These are phyloP conservation scores for Apocynum venetum DNA, from an alignment of 257 asterid genomes.

Conservation along the genomic window DNA sequence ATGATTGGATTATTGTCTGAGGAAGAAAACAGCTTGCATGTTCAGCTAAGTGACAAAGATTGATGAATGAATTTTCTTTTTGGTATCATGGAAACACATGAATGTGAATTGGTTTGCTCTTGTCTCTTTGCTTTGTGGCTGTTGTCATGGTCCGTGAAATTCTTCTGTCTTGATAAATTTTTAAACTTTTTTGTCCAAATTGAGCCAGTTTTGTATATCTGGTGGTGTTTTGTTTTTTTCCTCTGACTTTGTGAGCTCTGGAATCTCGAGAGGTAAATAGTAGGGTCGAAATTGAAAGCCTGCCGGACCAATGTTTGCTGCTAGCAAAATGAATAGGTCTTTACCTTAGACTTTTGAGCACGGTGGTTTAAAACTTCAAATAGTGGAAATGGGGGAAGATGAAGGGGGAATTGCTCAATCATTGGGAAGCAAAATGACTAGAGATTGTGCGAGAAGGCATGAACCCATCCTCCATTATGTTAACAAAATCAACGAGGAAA, in stretches of 20 bases:
- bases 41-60: conserved; percentile 49
- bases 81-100: conserved; percentile 41
- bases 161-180: conserved; percentile 17
- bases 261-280: background rate
- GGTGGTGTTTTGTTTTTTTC: background rate
- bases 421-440: too few species aligned
- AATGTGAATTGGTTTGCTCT: conserved; percentile 39
- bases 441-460: too few species aligned
- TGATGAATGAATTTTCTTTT: conserved; percentile 27
- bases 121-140: conserved; percentile 62
- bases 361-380: too few species aligned
- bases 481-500: too few species aligned
- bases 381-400: too few species aligned
- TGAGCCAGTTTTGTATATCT: background rate
- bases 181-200: background rate
- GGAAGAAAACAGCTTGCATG: conserved; percentile 43
- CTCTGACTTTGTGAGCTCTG: background rate
- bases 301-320: background rate
- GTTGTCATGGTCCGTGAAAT: conserved; percentile 42
- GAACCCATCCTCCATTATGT: too few species aligned
- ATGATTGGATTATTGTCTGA: conserved; percentile 4
- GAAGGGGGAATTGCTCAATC: too few species aligned
- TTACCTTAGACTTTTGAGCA: too few species aligned
- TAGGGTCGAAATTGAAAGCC: background rate
- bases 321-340: too few species aligned